Evolutionary conservation across 352 stramenopile species (phyloP), one percentile per base, ranked within the genome.

Genomic region (Globisporangium nagaii): DNA sequence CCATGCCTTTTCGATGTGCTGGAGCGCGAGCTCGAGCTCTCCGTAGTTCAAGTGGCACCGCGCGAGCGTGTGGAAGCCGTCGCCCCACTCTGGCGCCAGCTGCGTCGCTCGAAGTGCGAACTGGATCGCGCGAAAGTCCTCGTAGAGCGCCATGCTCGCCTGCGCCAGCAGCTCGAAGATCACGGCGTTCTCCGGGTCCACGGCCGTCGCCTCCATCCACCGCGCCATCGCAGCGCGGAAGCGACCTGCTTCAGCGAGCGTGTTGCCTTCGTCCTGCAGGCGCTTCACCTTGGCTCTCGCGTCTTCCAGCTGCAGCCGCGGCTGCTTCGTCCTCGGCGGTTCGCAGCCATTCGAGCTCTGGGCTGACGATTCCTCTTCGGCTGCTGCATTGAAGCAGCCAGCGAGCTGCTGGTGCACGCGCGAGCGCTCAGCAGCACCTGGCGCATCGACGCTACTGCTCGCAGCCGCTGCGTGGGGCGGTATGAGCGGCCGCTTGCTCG

Each of bases 21-120:
- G 17, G 9, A 63, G 53, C 6, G 84, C 79, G n/a, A 93, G 53
- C 15, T 79, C 59, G 13, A 94, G 58, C 58, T 94, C 84, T 4
- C 84, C 84, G 61, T 84, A 92, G 53, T 94, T 94, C 24, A 92
- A 50, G 13, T 91, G 84, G 31, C 73, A 79, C 20, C 81, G 61
- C 40, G 75, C 72, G 3, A 95, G 60, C 7, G 84, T 93, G 13
- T 78, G 78, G 49, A 79, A 89, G 22, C 58, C 80, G 25, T 92
- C 84, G 24, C 70, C 73, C 82, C 82, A 95, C 2, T 25, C 32
- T 12, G 82, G 82, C 0, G 63, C 68, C 25, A 84, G 57, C 27
- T 89, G 47, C 7, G 70, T 79, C 20, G 84, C 75, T 44, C 71
- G 79, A 15, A 71, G 56, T 0, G 74, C 84, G 46, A 76, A 87